Base-by-base conservation (phyloP, 1,284 basidiomycete genomes). In the Naganishia sp. region DNA sequence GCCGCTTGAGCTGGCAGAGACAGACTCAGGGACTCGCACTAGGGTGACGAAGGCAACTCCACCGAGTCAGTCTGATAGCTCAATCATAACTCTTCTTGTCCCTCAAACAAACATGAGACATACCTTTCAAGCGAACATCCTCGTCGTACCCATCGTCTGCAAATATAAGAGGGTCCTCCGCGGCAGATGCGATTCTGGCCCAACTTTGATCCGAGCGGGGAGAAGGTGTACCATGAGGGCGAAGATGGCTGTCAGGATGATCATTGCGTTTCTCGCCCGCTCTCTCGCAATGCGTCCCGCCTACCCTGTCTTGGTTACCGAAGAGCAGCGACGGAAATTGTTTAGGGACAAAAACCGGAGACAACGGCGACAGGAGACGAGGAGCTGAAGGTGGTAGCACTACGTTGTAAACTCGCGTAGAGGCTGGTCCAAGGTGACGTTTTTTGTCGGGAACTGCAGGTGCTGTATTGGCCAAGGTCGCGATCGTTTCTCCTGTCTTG, bases 121-220 rank as follows among this genome's bases (percentile, higher is more conserved):
- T 39, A 43, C 57, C 57, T 61, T 42, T 50, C 48, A 61, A 61
- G 15, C 21, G 0, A 33, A 2, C 48, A 28, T 36, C 13, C 21
- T 43, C 7, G 25, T 61, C 31, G 21, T 61, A 61, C 18, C 50
- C 57, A 25, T 61, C 57, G 13, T 42, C 48, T 6, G 48, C 57
- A 25, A 61, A 61, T 42, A 61, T 11, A 9, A 21, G 21, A 16
- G 23, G 48, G 25, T 61, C 57, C 13, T 39, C 46, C 3, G 48
- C 57, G 6, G 57, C 57, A 0, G 57, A 61, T 1, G 57, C 49
- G 6, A 52, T 33, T 6, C 36, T 13, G 1, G 50, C 21, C 7
- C 6, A 42, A 48, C 48, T 61, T 23, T 18, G 15, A 15, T 50
- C 21, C 21, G 57, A 61, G 18, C 36, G 23, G 33, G 43, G 39